Conservation (phyloP, 2,329 filamentous ascomycete genomes). For the Arachnomyces sp. region DNA sequence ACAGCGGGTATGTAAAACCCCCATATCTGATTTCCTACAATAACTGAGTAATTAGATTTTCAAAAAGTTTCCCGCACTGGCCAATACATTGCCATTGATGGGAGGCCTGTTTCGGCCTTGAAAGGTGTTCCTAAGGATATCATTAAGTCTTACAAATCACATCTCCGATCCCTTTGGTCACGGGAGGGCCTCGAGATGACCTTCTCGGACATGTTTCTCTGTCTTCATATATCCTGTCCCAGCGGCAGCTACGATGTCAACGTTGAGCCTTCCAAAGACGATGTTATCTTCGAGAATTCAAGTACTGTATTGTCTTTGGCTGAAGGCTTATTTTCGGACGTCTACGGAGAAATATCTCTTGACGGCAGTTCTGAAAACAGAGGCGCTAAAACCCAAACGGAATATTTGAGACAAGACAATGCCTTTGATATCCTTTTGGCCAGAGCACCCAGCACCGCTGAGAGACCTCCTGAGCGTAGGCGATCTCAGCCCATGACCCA, state of each 20-base stretch:
- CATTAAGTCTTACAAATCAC: conserved; percentile 42
- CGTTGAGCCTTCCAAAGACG: conserved; percentile 56
- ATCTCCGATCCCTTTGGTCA: conserved; percentile 33
- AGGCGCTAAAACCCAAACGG: too few species aligned
- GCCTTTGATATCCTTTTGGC: conserved; percentile 2
- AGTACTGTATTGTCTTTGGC: conserved; percentile 35
- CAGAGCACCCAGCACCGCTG: too few species aligned
- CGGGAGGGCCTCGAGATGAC: conserved; percentile 11
- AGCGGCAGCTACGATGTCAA: conserved; percentile 52
- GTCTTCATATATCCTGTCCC: conserved; percentile 47
- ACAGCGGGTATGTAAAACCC: conserved; percentile 25
- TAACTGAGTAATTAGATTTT: conserved; percentile 23
- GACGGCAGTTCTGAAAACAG: conserved; percentile 1
- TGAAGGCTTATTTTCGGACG: conserved; percentile 36
- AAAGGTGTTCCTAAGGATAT: conserved; percentile 48
- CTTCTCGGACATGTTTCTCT: conserved; percentile 48
- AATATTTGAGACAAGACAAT: conserved; percentile 11
- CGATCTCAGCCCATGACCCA: too few species aligned
- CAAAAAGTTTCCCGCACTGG: conserved; percentile 26
- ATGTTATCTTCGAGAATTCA: conserved; percentile 49
- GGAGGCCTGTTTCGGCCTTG: conserved; percentile 44
- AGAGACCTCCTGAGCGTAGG: too few species aligned
- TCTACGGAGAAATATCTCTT: conserved; percentile 25
- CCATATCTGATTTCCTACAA: background rate
- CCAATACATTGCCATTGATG: conserved; percentile 50